Conservation (phyloP, 106 monocot species). For the Dioscorea zingiberensis region DNA sequence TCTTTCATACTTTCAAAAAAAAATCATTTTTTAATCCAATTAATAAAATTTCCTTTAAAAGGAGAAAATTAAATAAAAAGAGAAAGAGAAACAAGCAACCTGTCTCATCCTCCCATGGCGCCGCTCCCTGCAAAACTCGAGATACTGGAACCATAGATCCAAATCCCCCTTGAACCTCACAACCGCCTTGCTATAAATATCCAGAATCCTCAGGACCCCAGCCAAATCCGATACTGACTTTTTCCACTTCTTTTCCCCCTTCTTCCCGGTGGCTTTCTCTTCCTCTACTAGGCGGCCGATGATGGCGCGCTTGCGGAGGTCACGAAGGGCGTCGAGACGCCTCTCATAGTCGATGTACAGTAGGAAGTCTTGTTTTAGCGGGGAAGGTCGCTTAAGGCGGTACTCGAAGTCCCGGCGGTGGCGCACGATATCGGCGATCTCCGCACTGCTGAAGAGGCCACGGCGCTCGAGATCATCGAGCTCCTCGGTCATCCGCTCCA, state of each 20-base stretch:
- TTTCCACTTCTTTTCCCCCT: constrained; percentile 45
- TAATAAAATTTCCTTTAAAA: not conserved
- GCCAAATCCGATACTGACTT: constrained; percentile 67
- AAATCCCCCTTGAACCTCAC: constrained; percentile 66
- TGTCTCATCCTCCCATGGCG: constrained; percentile 75
- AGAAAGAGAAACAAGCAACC: constrained; percentile 17
- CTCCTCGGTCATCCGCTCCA: constrained; percentile 91
- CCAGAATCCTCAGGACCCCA: constrained; percentile 57
- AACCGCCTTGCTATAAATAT: constrained; percentile 45
- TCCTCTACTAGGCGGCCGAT: constrained; percentile 24
- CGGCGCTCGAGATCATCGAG: constrained; percentile 81
- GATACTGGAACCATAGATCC: constrained; percentile 77
- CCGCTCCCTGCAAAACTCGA: constrained; percentile 67
- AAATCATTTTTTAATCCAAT: not conserved
- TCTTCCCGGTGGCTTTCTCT: constrained; percentile 6
- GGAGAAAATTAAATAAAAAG: not conserved
- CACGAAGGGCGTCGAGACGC: constrained; percentile 53
- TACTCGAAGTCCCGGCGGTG: constrained; percentile 85
- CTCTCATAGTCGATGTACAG: constrained; percentile 76
- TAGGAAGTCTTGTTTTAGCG: constrained; percentile 65
- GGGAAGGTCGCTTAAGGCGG: constrained; percentile 70
- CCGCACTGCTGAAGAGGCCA: constrained; percentile 56
- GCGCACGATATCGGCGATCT: constrained; percentile 68
- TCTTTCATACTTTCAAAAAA: not conserved
- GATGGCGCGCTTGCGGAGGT: constrained; percentile 46